Conservation (phyloP, 805 yeast species). For the Metschnikowia kofuensis region DNA sequence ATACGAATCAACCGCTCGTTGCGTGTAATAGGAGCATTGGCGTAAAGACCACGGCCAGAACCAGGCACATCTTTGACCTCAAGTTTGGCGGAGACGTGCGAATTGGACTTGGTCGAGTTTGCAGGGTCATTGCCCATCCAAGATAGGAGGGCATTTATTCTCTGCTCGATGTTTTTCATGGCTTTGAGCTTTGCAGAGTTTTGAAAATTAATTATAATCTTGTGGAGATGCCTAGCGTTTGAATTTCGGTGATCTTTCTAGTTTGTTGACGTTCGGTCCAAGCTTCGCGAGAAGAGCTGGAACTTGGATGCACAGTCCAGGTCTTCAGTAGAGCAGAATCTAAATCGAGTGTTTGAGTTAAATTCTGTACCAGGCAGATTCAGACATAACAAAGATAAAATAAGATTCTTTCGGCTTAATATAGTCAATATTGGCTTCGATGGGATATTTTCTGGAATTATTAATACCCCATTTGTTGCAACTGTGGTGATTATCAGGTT, state of each 20-base stretch:
- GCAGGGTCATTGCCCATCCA: constrained; percentile 22
- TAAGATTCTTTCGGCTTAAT: too few species aligned
- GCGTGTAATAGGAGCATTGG: constrained; percentile 32
- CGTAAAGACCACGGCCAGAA: constrained; percentile 65
- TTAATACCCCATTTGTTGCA: too few species aligned
- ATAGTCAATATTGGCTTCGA: too few species aligned
- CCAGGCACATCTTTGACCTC: constrained; percentile 37
- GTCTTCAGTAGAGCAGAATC: too few species aligned
- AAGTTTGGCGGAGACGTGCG: constrained; percentile 38
- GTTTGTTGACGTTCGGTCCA: too few species aligned
- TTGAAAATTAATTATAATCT: background rate
- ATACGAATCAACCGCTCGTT: constrained; percentile 52
- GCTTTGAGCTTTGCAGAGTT: background rate
- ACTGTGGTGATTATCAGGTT: too few species aligned
- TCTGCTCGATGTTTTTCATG: constrained; percentile 13
- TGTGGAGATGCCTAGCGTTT: background rate
- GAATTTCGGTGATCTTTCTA: background rate
- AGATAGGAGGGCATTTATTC: constrained; percentile 19
- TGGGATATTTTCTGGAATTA: too few species aligned
- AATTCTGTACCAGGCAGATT: too few species aligned
- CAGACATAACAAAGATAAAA: too few species aligned
- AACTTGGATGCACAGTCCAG: too few species aligned
- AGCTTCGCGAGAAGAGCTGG: too few species aligned
- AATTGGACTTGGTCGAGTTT: constrained; percentile 1
- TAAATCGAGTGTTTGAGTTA: too few species aligned